phyloP scores from a whole-genome alignment of 2,329 filamentous ascomycete species.

The Sordariomycetes sp. region DNA sequence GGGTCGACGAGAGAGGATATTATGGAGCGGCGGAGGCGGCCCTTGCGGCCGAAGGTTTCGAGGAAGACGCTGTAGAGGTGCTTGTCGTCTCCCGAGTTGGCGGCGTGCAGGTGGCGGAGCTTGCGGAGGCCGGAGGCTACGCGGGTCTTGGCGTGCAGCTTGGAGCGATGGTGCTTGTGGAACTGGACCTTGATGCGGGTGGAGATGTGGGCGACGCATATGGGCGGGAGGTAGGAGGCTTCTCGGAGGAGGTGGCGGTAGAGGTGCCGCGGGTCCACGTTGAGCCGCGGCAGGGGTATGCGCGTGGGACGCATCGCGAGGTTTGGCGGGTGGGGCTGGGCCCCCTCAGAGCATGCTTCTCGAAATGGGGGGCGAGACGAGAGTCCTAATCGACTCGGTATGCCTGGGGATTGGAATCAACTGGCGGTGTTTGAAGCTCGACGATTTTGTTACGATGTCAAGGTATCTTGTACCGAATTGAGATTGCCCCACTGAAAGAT shows the following conservation, averaged over 20 bases:
- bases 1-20: conserved; percentile 24
- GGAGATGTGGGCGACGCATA: conserved; percentile 32
- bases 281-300: conserved; percentile 19
- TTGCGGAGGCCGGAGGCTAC: conserved; percentile 27
- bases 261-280: conserved; percentile 26
- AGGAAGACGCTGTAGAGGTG: conserved; percentile 37
- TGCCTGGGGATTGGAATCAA: not conserved
- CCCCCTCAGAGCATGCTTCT: not conserved
- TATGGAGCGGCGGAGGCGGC: conserved; percentile 38
- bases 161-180: conserved; percentile 22
- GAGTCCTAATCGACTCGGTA: not conserved
- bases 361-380: not conserved
- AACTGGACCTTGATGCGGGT: conserved; percentile 34
- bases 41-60: conserved; percentile 40
- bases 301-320: conserved; percentile 7
- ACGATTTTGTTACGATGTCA: not conserved
- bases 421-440: not conserved
- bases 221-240: conserved; percentile 45
- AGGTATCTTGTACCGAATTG: not conserved
- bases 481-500: not conserved
- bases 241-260: conserved; percentile 53
- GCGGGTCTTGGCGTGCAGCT: conserved; percentile 16
- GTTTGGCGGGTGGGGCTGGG: not conserved
- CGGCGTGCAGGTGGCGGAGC: conserved; percentile 39
- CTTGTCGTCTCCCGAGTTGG: conserved; percentile 35